Percentiles rank a stretch among this genome's conserved stretches.
phyloP scores from a whole-genome alignment of 225 moss, liverwort and hornwort genomes.

The Polytrichum formosum region DNA sequence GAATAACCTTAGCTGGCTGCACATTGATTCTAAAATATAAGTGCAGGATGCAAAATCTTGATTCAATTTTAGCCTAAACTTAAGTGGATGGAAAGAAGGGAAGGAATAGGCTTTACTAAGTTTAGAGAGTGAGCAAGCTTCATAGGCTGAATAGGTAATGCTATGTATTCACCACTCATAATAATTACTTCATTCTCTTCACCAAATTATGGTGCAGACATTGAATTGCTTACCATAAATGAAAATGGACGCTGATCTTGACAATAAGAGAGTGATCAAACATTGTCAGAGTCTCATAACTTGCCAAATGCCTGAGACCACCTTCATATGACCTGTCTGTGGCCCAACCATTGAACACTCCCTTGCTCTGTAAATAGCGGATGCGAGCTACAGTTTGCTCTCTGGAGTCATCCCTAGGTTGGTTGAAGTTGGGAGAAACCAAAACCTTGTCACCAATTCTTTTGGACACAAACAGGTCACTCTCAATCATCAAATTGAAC shows the following conservation, averaged over 20 bases:
- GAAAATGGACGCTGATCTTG: constrained; percentile 73
- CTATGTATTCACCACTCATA: too few species aligned
- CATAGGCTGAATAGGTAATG: neutral
- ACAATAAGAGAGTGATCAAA: constrained; percentile 74
- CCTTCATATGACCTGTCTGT: constrained; percentile 32
- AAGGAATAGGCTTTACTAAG: neutral
- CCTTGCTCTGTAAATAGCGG: constrained; percentile 37
- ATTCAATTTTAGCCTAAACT: too few species aligned
- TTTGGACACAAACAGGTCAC: constrained; percentile 51
- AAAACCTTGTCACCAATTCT: constrained; percentile 56
- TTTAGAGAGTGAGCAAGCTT: neutral
- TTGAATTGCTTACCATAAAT: constrained; percentile 48
- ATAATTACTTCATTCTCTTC: too few species aligned
- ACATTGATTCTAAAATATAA: too few species aligned
- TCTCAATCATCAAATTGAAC: constrained; percentile 51
- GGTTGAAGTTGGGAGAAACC: constrained; percentile 46
- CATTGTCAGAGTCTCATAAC: constrained; percentile 57
- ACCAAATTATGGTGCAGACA: too few species aligned
- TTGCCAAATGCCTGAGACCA: constrained; percentile 33
- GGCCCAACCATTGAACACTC: constrained; percentile 51
- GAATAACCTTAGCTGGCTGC: too few species aligned
- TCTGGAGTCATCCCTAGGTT: constrained; percentile 44
- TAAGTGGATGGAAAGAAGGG: too few species aligned
- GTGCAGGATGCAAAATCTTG: too few species aligned
- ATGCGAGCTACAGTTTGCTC: constrained; percentile 61